phyloP scores from a whole-genome alignment of 768 basidiomycete species.

The Bullera alba region DNA sequence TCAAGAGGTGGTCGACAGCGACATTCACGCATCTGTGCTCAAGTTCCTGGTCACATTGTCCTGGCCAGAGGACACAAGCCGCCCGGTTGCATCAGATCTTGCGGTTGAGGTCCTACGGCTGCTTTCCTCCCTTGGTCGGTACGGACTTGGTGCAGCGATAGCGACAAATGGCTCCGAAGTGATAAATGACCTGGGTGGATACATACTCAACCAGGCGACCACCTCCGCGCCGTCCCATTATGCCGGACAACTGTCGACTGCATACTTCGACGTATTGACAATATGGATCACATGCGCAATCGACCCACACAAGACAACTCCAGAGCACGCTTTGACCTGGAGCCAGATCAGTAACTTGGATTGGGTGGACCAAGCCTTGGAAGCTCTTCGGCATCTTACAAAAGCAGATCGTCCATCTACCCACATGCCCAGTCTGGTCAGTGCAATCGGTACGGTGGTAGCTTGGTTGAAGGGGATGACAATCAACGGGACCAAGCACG shows the following conservation, averaged over 20 bases:
- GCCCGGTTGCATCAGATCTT: conserved; percentile 10
- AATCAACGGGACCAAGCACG: background rate
- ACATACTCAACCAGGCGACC: background rate
- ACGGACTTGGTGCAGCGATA: conserved; percentile 68
- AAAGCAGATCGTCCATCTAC: no score
- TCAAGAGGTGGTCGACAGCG: conserved; percentile 50
- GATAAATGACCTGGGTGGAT: conserved; percentile 51
- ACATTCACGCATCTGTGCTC: conserved; percentile 58
- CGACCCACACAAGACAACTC: conserved; percentile 84
- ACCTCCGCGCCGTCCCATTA: no score
- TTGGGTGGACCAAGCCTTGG: conserved; percentile 56
- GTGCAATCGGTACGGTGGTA: conserved; percentile 53
- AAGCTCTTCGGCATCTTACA: conserved; percentile 10
- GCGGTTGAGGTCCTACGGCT: conserved; percentile 55
- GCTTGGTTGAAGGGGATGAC: conserved; percentile 66
- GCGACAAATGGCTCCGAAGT: conserved; percentile 59
- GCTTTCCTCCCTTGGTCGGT: conserved; percentile 62
- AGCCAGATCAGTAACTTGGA: conserved; percentile 72
- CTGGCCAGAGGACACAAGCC: conserved; percentile 32
- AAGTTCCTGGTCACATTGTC: conserved; percentile 62
- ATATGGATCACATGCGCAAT: conserved; percentile 74
- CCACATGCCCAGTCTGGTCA: no score
- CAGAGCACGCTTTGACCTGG: conserved; percentile 82
- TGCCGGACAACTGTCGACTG: conserved; percentile 24
- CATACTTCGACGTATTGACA: conserved; percentile 60